Evolutionary conservation across 768 basidiomycete species (phyloP).

Genomic region (Hypsizygus marmoreus): DNA sequence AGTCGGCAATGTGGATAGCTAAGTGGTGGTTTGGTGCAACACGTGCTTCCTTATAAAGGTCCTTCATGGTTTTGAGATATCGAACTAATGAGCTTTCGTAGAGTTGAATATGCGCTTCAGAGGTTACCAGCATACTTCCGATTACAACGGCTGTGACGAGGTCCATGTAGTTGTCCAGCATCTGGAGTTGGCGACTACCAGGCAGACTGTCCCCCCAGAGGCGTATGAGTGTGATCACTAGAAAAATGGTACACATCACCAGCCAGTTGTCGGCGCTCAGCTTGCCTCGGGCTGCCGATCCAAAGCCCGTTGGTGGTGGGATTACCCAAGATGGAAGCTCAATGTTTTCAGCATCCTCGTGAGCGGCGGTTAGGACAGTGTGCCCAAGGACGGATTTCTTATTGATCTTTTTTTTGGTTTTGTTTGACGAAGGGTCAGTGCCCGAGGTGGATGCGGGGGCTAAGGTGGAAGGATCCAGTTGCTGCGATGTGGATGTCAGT

Average conservation of each 20-base stretch:
- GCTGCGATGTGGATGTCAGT: not conserved
- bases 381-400: constrained; percentile 1
- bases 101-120: constrained; percentile 17
- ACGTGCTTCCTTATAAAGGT: constrained; percentile 28
- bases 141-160: constrained; percentile 37
- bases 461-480: not conserved
- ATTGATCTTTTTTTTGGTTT: not conserved
- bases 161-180: constrained; percentile 36
- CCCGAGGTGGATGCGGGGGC: no score
- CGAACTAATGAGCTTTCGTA: constrained; percentile 29
- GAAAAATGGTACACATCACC: constrained; percentile 31
- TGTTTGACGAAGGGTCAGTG: not conserved
- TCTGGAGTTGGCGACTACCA: constrained; percentile 12
- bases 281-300: constrained; percentile 27
- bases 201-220: constrained; percentile 33
- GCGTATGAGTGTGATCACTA: constrained; percentile 36
- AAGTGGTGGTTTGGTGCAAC: constrained; percentile 42
- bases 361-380: not conserved
- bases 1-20: constrained; percentile 35
- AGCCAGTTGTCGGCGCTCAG: constrained; percentile 39
- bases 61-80: constrained; percentile 31
- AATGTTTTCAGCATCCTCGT: constrained; percentile 3
- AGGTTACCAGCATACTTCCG: constrained; percentile 21
- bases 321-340: constrained; percentile 26
- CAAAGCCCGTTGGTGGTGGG: constrained; percentile 24